phyloP scores from a whole-genome alignment of 352 stramenopile species.

The Phytophthora palmivora region DNA sequence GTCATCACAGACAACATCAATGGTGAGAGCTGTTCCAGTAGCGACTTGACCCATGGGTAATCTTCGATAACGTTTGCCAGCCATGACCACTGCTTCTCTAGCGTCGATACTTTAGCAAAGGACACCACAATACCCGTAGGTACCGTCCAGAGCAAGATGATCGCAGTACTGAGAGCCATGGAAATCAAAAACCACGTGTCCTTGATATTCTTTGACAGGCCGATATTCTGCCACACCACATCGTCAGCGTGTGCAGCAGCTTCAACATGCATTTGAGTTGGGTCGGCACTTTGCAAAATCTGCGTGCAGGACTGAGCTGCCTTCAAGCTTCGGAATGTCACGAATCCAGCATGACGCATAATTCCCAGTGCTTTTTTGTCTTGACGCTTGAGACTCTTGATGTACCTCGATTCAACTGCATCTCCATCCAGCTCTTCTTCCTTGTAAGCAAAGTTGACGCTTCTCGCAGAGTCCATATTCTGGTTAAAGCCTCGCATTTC shows the following conservation, averaged over 20 bases:
- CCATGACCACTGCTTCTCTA: conserved; percentile 59
- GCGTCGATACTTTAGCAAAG: conserved; percentile 67
- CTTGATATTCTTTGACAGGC: conserved; percentile 78
- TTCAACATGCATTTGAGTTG: conserved; percentile 77
- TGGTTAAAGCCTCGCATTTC: conserved; percentile 33
- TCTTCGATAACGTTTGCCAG: conserved; percentile 54
- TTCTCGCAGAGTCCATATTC: conserved; percentile 34
- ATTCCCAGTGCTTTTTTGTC: conserved; percentile 54
- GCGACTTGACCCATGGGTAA: conserved; percentile 71
- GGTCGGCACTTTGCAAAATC: conserved; percentile 77
- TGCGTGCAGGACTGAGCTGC: conserved; percentile 80
- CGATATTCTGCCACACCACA: conserved; percentile 85
- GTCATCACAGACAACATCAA: conserved; percentile 85
- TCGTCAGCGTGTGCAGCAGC: conserved; percentile 68
- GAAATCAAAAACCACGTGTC: conserved; percentile 77
- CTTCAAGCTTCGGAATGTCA: conserved; percentile 83
- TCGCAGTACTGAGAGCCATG: conserved; percentile 56
- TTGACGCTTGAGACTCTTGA: conserved; percentile 53
- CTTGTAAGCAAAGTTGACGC: conserved; percentile 38
- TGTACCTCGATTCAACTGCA: conserved; percentile 64
- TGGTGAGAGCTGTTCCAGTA: conserved; percentile 81
- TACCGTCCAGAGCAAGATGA: conserved; percentile 88
- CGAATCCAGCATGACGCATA: conserved; percentile 80
- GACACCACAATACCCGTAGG: conserved; percentile 81
- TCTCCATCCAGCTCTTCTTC: conserved; percentile 45